Conservation (phyloP, 2,329 filamentous ascomycete genomes). For the Verticillium tricorpus region DNA sequence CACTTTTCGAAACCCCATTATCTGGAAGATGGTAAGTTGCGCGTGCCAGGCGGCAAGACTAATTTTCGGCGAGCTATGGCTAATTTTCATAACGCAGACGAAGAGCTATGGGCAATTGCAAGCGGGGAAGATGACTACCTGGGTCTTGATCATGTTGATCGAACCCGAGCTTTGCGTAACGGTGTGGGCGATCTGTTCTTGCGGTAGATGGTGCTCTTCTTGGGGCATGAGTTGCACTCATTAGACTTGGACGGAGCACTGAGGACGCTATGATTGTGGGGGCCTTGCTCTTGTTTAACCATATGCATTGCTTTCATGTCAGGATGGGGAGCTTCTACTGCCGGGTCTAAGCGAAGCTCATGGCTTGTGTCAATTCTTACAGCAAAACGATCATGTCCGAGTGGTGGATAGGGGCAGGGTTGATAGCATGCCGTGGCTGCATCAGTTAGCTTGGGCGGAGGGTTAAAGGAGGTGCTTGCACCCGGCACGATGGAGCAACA, state of each 20-base stretch:
- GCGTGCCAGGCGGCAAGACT: background rate
- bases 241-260: background rate
- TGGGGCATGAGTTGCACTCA: too few species aligned
- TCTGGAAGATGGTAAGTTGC: constrained; percentile 74
- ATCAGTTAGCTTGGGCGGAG: background rate
- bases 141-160: constrained; percentile 63
- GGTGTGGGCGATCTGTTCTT: constrained; percentile 61
- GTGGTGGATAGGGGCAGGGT: background rate
- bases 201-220: constrained; percentile 22
- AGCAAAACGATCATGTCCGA: background rate
- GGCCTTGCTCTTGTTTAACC: background rate
- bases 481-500: background rate
- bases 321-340: background rate
- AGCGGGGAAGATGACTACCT: constrained; percentile 55
- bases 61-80: constrained; percentile 6
- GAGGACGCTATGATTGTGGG: background rate
- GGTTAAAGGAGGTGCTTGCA: background rate
- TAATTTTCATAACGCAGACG: constrained; percentile 37
- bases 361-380: background rate
- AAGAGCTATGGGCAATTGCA: constrained; percentile 51
- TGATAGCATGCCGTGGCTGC: background rate
- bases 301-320: background rate
- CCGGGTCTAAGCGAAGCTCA: background rate
- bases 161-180: constrained; percentile 53
- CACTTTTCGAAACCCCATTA: constrained; percentile 75